Conservation (phyloP, 768 basidiomycete species). For the Pisolithus albus region DNA sequence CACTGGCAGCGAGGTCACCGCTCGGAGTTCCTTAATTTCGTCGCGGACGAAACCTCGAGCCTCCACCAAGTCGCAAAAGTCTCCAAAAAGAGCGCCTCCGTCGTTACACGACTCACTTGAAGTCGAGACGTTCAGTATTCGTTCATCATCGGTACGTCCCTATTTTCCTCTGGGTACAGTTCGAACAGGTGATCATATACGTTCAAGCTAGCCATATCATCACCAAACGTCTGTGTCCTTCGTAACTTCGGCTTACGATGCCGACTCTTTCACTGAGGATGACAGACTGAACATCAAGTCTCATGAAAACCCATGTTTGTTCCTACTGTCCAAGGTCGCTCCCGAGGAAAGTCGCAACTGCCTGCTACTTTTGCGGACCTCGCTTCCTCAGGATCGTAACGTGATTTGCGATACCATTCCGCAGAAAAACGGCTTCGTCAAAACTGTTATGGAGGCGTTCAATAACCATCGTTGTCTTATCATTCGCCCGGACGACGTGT, state of each 20-base stretch:
- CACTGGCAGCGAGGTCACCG: slow-evolving; percentile 14
- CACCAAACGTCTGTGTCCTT: slow-evolving; percentile 16
- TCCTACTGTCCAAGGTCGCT: slow-evolving; percentile 15
- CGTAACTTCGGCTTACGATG: slow-evolving; percentile 12
- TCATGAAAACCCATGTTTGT: slow-evolving; percentile 13
- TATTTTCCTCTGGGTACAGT: not conserved
- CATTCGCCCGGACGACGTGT: slow-evolving; percentile 45
- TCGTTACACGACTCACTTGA: not conserved
- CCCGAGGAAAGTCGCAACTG: slow-evolving; percentile 19
- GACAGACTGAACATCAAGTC: slow-evolving; percentile 20
- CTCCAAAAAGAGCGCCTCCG: slow-evolving; percentile 5
- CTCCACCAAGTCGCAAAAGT: slow-evolving; percentile 15
- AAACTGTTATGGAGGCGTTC: slow-evolving; percentile 30
- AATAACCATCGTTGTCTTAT: slow-evolving; percentile 32
- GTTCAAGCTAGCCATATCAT: not conserved
- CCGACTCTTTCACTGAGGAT: slow-evolving; percentile 27
- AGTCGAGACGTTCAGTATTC: not conserved
- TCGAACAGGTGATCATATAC: slow-evolving; percentile 4
- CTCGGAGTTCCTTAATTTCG: slow-evolving; percentile 1
- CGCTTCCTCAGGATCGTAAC: slow-evolving; percentile 15
- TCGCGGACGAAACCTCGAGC: slow-evolving; percentile 5
- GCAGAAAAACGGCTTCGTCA: slow-evolving; percentile 29
- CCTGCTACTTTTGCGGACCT: slow-evolving; percentile 23
- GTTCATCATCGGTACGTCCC: slow-evolving; percentile 15
- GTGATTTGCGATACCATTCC: slow-evolving; percentile 25